Evolutionary conservation across 805 yeast genomes (phyloP), one percentile per base, ranked within the genome.

Genomic region (Dipodascus albidus): DNA sequence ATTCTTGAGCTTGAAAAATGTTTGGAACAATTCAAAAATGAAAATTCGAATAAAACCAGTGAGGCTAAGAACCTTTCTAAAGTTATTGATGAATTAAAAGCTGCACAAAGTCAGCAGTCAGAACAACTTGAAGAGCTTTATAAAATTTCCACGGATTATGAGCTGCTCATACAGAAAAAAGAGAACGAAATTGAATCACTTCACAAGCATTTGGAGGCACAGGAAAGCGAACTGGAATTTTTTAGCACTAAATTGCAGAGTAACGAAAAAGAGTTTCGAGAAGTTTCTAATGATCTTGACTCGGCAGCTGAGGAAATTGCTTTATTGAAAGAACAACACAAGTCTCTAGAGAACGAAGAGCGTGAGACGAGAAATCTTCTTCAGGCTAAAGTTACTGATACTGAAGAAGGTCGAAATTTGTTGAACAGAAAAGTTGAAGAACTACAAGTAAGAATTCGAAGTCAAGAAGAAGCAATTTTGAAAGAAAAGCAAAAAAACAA

Each of bases 321-420:
- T 23, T 50, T 49, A 11, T 56, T 60, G 17, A 51, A 52, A 20
- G 50, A 50, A 22, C 52, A 52, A 23, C 53, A 54, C 22, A 20
- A 51, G 6, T 42, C 44, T 14, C 63, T 80, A 22, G 76, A 78
- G 56, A 73, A 72, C 44, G 79, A 77, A 50, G 73, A 75, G 4
- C 63, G 60, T 47, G 74, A 74, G 56, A 71, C 77, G 6, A 70
- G 69, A 48, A 67, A 68, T 2, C 58, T 76, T 6, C 61, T 75
- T 33, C 52, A 58, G 6, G 60, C 58, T 27, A 54, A 59, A 41
- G 52, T 49, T 33, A 56, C 59, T 38, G 50, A 55, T 31, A 50
- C 55, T 4, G 44, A 38, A 17, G 51, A 59, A 48, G 59, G 61
- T 33, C 51, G 55, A 21, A 52, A 53, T 52, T 53, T 58, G 23